Conservation (phyloP, 163 green algal species). For the Coccomyxa subellipsoidea region DNA sequence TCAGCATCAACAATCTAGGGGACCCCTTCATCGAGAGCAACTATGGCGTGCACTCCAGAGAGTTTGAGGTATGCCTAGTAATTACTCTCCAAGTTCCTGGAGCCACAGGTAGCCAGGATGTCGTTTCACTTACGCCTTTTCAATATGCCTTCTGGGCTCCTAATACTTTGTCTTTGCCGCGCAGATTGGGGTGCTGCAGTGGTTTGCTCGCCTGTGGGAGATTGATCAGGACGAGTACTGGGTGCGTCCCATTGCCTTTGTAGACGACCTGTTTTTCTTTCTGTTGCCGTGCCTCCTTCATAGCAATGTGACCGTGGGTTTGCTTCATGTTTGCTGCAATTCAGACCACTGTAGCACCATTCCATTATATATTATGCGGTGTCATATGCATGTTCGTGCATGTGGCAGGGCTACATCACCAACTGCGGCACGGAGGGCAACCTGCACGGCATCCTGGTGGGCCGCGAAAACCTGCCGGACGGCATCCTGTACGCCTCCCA, state of each 20-base stretch:
- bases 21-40: slow-evolving; percentile 98
- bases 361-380: too few relatives aligned
- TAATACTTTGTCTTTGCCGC: too few relatives aligned
- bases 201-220: slow-evolving; percentile 96
- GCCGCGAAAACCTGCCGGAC: slow-evolving; percentile 88
- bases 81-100: slow-evolving; percentile 2
- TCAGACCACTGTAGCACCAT: too few relatives aligned
- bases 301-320: too few relatives aligned
- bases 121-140: too few relatives aligned
- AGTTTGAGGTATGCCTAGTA: slow-evolving; percentile 77
- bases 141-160: too few relatives aligned
- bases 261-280: too few relatives aligned
- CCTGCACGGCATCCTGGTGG: slow-evolving; percentile 93
- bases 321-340: too few relatives aligned
- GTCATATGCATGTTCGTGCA: too few relatives aligned
- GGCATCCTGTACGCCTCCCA: slow-evolving; percentile 87
- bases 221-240: slow-evolving; percentile 91
- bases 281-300: too few relatives aligned
- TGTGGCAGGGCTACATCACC: slow-evolving; percentile 98
- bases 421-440: slow-evolving; percentile 98
- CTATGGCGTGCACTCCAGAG: slow-evolving; percentile 94
- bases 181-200: slow-evolving; percentile 93
- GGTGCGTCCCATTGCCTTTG: too few relatives aligned
- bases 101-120: too few relatives aligned
- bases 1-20: slow-evolving; percentile 97